Conservation (phyloP, 805 yeast genomes). For the Saitoella complicata region DNA sequence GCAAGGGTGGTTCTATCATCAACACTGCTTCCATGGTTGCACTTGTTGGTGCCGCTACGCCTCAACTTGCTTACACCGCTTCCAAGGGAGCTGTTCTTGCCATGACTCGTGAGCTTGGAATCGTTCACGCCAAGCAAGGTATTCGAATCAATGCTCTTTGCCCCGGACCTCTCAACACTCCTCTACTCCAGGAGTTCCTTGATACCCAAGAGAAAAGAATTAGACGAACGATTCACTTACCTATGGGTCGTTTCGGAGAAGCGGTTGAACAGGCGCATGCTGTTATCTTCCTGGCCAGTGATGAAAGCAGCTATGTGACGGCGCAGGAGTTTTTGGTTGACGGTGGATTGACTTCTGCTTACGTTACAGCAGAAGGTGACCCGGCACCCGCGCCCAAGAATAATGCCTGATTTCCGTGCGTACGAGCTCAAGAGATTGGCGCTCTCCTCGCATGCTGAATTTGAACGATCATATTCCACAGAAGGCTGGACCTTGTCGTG, state of each 20-base stretch:
- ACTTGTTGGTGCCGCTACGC: constrained; percentile 24
- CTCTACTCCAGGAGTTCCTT: constrained; percentile 35
- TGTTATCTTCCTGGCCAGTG: constrained; percentile 39
- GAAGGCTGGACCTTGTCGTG: too few relatives aligned
- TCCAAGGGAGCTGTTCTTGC: constrained; percentile 26
- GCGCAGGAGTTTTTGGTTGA: constrained; percentile 49
- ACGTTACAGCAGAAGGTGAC: constrained; percentile 28
- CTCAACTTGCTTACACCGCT: constrained; percentile 24
- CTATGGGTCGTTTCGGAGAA: constrained; percentile 47
- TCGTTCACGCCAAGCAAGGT: constrained; percentile 44
- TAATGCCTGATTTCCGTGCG: too few relatives aligned
- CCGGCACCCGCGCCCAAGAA: constrained; percentile 33
- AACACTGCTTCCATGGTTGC: constrained; percentile 26
- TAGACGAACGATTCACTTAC: constrained; percentile 25
- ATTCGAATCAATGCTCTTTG: constrained; percentile 39
- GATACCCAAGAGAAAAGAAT: constrained; percentile 37
- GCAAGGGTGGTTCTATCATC: constrained; percentile 20
- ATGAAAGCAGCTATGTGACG: constrained; percentile 35
- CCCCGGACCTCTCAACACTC: constrained; percentile 47
- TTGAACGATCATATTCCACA: too few relatives aligned
- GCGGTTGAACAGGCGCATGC: constrained; percentile 51
- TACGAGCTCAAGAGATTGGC: too few relatives aligned
- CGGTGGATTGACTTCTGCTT: constrained; percentile 28
- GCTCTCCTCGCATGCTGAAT: too few relatives aligned
- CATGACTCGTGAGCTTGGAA: constrained; percentile 29